Percentiles rank a stretch among this genome's conserved stretches.
Conservation (phyloP, 768 basidiomycete species). For the Trametes sanguinea region DNA sequence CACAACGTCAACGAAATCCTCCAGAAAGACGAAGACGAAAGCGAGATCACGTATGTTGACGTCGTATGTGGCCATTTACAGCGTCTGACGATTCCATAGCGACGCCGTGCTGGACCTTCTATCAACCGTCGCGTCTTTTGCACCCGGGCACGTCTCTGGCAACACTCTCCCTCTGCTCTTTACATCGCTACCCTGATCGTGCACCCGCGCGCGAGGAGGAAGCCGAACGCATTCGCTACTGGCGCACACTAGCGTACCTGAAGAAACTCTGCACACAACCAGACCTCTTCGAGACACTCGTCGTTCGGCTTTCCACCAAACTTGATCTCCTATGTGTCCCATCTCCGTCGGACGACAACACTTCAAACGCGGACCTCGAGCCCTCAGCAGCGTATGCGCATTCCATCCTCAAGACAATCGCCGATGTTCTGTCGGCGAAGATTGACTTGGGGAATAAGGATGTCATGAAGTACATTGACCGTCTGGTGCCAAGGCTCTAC, state of each 20-base stretch:
- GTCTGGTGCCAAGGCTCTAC: conserved; percentile 70
- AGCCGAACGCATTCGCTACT: conserved; percentile 60
- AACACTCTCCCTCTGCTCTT: conserved; percentile 84
- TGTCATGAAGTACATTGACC: conserved; percentile 78
- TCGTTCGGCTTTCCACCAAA: conserved; percentile 75
- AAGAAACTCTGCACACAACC: conserved; percentile 71
- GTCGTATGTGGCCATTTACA: background rate
- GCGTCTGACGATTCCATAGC: conserved; percentile 37
- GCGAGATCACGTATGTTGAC: conserved; percentile 49
- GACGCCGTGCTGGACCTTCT: conserved; percentile 62
- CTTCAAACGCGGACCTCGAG: conserved; percentile 47
- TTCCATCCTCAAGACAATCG: conserved; percentile 73
- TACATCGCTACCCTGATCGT: conserved; percentile 67
- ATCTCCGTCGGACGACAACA: conserved; percentile 25
- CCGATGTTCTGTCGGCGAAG: conserved; percentile 59
- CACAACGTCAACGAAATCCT: conserved; percentile 74
- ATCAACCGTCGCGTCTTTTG: conserved; percentile 55
- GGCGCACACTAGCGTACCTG: conserved; percentile 68
- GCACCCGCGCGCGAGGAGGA: conserved; percentile 58
- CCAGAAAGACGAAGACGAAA: conserved; percentile 46
- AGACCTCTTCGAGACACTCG: conserved; percentile 81
- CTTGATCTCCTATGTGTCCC: conserved; percentile 66
- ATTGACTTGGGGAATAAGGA: conserved; percentile 56
- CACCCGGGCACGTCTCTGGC: conserved; percentile 66
- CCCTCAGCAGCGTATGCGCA: conserved; percentile 82